These are phyloP conservation scores for Lophiotrema nucula DNA, from an alignment of 495 filamentous ascomycete genomes.

Conservation along the genomic window DNA sequence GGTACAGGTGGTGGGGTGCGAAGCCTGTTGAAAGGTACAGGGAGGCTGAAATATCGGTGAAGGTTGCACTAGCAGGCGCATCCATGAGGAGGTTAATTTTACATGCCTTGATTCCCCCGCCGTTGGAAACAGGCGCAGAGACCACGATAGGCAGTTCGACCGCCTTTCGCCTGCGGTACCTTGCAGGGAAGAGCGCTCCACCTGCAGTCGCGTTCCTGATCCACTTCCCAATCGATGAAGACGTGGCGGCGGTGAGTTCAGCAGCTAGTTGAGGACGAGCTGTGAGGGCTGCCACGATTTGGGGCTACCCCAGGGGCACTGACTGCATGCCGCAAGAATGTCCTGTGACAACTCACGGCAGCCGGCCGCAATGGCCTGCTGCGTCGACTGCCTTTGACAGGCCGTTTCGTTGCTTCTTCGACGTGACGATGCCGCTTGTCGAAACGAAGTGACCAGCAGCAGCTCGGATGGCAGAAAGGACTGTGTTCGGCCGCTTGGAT, in stretches of 20 bases:
- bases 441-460: slow-evolving; percentile 1
- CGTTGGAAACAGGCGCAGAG: slow-evolving; percentile 26
- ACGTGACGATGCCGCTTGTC: background rate
- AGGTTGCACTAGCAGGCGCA: slow-evolving; percentile 4
- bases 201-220: background rate
- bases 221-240: too few relatives aligned
- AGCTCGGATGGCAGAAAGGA: background rate
- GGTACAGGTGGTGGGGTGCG: slow-evolving; percentile 22
- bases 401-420: background rate
- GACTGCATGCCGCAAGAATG: too few relatives aligned
- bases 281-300: slow-evolving; percentile 13
- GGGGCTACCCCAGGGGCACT: slow-evolving; percentile 7
- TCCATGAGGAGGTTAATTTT: slow-evolving; percentile 29
- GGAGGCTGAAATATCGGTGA: slow-evolving; percentile 37
- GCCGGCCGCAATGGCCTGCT: background rate
- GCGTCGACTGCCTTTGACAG: background rate
- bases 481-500: slow-evolving; percentile 3
- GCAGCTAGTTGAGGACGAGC: too few relatives aligned
- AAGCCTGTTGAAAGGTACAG: slow-evolving; percentile 2
- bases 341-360: too few relatives aligned
- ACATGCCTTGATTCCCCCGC: slow-evolving; percentile 17
- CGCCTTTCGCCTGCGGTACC: slow-evolving; percentile 20
- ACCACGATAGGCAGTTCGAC: slow-evolving; percentile 30
- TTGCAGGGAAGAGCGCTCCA: slow-evolving; percentile 13
- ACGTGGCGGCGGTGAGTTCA: too few relatives aligned